These are phyloP conservation scores for Blastobotrys petasosporus DNA, from an alignment of 1,139 yeast species.

Conservation along the genomic window DNA sequence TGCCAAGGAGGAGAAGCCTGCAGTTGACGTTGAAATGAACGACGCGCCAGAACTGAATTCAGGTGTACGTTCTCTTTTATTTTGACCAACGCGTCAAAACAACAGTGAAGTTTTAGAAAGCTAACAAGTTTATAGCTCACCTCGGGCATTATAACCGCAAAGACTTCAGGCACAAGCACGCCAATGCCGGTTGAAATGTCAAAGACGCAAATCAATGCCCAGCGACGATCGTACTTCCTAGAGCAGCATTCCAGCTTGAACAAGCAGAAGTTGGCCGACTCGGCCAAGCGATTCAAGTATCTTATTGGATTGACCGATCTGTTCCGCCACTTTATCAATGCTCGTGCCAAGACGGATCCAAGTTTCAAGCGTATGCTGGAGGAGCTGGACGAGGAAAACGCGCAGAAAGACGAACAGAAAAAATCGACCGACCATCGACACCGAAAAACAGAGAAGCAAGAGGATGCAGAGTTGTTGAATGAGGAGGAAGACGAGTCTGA, in stretches of 20 bases:
- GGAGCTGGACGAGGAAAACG: slow-evolving; percentile 42
- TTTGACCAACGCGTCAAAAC: background rate
- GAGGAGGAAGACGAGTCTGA: slow-evolving; percentile 51
- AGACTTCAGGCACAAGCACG: slow-evolving; percentile 12
- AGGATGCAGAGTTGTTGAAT: slow-evolving; percentile 77
- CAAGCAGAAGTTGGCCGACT: slow-evolving; percentile 39
- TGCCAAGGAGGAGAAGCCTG: background rate
- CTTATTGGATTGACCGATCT: slow-evolving; percentile 76
- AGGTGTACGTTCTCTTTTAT: background rate
- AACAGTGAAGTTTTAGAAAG: background rate
- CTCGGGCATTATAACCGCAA: slow-evolving; percentile 13
- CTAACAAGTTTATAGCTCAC: slow-evolving; percentile 3
- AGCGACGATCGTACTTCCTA: slow-evolving; percentile 27
- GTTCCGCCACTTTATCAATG: slow-evolving; percentile 82
- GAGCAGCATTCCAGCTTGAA: slow-evolving; percentile 26
- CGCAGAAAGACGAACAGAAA: slow-evolving; percentile 24
- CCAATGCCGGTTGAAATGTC: slow-evolving; percentile 25
- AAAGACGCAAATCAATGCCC: slow-evolving; percentile 23
- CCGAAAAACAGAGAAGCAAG: slow-evolving; percentile 82
- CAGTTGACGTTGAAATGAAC: slow-evolving; percentile 8
- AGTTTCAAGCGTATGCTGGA: slow-evolving; percentile 53
- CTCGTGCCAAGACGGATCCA: slow-evolving; percentile 70
- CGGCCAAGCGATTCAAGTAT: slow-evolving; percentile 75
- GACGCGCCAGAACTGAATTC: slow-evolving; percentile 2
- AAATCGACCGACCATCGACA: slow-evolving; percentile 24